phyloP scores from a whole-genome alignment of 805 yeast genomes.

The Lachancea dasiensis region DNA sequence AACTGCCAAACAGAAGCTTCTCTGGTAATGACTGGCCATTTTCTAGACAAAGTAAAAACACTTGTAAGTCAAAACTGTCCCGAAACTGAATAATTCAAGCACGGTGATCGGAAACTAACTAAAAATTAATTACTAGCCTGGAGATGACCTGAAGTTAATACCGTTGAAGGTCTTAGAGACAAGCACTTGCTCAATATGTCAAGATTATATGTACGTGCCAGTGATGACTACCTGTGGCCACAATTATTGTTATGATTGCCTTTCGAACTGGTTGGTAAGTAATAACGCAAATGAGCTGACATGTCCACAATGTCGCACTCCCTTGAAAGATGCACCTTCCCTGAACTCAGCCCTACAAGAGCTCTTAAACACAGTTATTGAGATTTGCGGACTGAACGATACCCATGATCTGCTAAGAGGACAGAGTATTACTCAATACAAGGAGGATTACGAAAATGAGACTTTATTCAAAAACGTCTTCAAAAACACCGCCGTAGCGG shows the following conservation, averaged over 20 bases:
- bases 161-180: conserved; percentile 24
- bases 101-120: too few relatives aligned
- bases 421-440: conserved; percentile 34
- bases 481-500: conserved; percentile 42
- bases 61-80: too few relatives aligned
- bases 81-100: too few relatives aligned
- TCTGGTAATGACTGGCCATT: too few relatives aligned
- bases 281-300: conserved; percentile 38
- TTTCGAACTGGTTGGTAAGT: conserved; percentile 53
- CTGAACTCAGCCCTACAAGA: conserved; percentile 49
- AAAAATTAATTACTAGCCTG: background rate
- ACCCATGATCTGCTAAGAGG: conserved; percentile 18
- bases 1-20: too few relatives aligned
- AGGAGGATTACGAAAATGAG: conserved; percentile 35
- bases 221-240: conserved; percentile 65
- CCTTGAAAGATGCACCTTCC: conserved; percentile 44
- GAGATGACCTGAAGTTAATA: background rate
- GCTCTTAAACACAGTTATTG: conserved; percentile 36
- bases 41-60: too few relatives aligned
- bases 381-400: conserved; percentile 30
- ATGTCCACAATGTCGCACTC: conserved; percentile 65
- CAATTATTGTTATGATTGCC: conserved; percentile 62
- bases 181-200: conserved; percentile 55
- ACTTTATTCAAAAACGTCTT: conserved; percentile 46
- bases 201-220: conserved; percentile 63